Evolutionary conservation across 139 green algal species (phyloP), one percentile per base, ranked within the genome.

Genomic region (Chlorella sp.): DNA sequence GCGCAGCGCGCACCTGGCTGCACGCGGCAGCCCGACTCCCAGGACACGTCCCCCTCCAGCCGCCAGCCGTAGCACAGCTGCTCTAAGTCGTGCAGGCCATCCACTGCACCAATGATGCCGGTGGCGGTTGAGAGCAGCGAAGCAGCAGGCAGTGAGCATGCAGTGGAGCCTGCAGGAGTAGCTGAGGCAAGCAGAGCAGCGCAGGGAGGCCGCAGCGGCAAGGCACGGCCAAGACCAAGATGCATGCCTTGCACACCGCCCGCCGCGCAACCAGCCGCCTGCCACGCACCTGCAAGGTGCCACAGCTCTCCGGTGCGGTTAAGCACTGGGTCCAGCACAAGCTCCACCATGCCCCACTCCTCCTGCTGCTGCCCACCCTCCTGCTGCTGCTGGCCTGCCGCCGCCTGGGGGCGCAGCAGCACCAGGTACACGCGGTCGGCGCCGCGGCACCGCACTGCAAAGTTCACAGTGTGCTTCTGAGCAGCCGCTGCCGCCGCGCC

Each of bases 61-160:
- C 92, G 80, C 91, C 90, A 94, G 57, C 86, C 94, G 71, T 90
- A 96, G 83, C 87, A 91, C 70, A 96, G 87, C 16, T 84, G 82
- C 36, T 89, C 85, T 47, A 90, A 65, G 69, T 86, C 78, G n/a
- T 41, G 76, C 76, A 82, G 76, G 25, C 76, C 76, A 12, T 81
- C 75, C 32, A 81, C 75, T 81, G 38, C 56, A 36, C 4, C 18
- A 38, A 2, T 23, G 38, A 34, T 28, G 38, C 12, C 17, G 30
- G 44, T 41, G 65, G 67, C 44, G 16, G 67, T n/a, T 32, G 15
- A 28, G n/a, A 28, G 67, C 15, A 47, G n/a, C n/a, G n/a, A n/a
- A n/a, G 13, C 34, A 55, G 7, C 12, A 34, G 34, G 20, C 17
- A 44, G 65, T 17, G 12, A 36, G 63, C n/a, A 60, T 11, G 51